Percentiles rank a stretch among this genome's conserved stretches.
These are phyloP conservation scores for Daedaleopsis sinensis DNA, from an alignment of 768 basidiomycete genomes.

Conservation along the genomic window DNA sequence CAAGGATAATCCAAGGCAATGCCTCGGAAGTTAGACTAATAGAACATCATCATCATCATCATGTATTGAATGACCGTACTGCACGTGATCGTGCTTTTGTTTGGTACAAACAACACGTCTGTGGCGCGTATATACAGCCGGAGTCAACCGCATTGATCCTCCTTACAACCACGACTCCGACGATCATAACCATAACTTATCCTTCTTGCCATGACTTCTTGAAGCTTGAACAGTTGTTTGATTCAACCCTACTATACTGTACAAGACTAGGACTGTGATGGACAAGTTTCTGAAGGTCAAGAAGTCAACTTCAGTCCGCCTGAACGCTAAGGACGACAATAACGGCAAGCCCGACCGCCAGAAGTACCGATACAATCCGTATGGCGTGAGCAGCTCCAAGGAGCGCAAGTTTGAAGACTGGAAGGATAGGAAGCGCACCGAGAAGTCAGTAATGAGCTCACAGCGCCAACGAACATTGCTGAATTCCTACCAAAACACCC, in stretches of 20 bases:
- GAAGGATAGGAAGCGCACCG: slow-evolving; percentile 29
- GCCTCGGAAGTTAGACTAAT: too few species aligned
- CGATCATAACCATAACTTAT: neutral
- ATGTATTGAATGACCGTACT: neutral
- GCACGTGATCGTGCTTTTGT: slow-evolving; percentile 16
- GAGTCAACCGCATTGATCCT: slow-evolving; percentile 2
- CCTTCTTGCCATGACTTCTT: slow-evolving; percentile 2
- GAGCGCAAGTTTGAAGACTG: slow-evolving; percentile 31
- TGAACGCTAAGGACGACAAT: slow-evolving; percentile 13
- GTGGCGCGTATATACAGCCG: slow-evolving; percentile 5
- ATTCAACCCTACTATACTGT: neutral
- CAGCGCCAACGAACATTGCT: too few species aligned
- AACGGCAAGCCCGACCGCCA: slow-evolving; percentile 24
- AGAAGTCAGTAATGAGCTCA: slow-evolving; percentile 19
- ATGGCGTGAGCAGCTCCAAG: slow-evolving; percentile 24
- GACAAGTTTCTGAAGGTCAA: slow-evolving; percentile 36
- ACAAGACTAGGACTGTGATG: slow-evolving; percentile 25
- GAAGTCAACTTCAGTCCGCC: slow-evolving; percentile 24
- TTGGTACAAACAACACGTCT: slow-evolving; percentile 19
- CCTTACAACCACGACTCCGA: neutral
- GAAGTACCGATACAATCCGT: slow-evolving; percentile 33
- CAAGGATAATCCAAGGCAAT: slow-evolving; percentile 29
- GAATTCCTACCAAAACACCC: neutral
- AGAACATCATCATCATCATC: too few species aligned
- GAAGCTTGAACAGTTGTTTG: neutral